phyloP scores from a whole-genome alignment of 148 eudicot species.

The Arctostaphylos glauca region DNA sequence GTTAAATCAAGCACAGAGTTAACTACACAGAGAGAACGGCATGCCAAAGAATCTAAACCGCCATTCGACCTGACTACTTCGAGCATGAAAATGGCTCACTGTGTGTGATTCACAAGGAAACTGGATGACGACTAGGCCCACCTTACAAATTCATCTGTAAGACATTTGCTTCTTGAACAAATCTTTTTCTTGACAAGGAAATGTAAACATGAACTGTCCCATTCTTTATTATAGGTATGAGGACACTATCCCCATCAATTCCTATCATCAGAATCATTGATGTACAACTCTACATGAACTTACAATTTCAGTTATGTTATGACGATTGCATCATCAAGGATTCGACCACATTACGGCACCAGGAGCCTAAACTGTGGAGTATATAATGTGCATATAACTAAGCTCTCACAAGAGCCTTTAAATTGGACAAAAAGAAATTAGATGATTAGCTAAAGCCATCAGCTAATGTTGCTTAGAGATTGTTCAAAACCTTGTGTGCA shows the following conservation, averaged over 20 bases:
- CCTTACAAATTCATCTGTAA: not conserved
- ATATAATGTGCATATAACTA: not conserved
- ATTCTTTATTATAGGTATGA: not conserved
- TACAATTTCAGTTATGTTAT: not conserved
- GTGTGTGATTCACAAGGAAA: not conserved
- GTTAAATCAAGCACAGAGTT: not conserved
- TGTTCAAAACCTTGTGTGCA: not conserved
- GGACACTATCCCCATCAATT: not conserved
- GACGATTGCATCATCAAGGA: constrained; percentile 5
- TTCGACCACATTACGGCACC: not conserved
- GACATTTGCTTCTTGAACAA: not conserved
- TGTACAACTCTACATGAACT: not conserved
- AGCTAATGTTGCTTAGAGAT: not conserved
- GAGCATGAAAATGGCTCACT: not conserved
- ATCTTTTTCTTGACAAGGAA: not conserved
- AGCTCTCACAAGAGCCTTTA: not conserved
- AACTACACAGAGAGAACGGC: not conserved
- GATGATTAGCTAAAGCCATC: not conserved
- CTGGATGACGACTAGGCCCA: not conserved
- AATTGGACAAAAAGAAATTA: not conserved
- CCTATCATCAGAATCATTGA: not conserved
- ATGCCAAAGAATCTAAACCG: not conserved
- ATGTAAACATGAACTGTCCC: not conserved
- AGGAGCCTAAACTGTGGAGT: not conserved
- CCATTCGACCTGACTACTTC: not conserved